Evolutionary conservation across 345 rosid genomes (phyloP), one percentile per base, ranked within the genome.

Genomic region (Pistacia vera): DNA sequence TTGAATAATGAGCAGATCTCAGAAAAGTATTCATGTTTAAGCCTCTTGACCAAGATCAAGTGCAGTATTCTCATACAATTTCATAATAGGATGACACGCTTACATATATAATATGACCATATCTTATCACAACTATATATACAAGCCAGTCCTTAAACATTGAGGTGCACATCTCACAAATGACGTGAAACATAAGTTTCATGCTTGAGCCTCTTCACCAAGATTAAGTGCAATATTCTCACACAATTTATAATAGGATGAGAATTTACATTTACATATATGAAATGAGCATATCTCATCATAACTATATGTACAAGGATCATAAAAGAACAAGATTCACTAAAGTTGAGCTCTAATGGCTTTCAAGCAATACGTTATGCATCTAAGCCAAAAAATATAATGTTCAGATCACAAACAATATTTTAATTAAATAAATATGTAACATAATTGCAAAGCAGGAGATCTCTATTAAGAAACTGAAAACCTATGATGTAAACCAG

Each of bases 141-240:
- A 69, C 3, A 41, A 35, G 46, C 33, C 41, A 65, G 68, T 38
- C 41, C 41, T 38, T 38, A 38, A 38, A 38, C 7, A 38, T 38
- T 38, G 41, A 38, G 7, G 41, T 38, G 41, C 0, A 38, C 41
- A 38, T 38, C 5, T 38, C 41, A 38, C 41, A 4, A 38, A 38
- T 38, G 41, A 38, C 41, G 7, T 38, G 41, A 38, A 38, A 38
- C 41, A 38, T 4, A 38, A 38, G 4, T 58, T 58, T 8, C 25
- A 58, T 58, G 28, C 9, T 58, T 58, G 62, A 58, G 49, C 68
- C 51, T 63, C n/a, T 64, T 22, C 16, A 38, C 52, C 38, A 66
- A 66, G 70, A 46, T 11, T 48, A 66, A 22, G 70, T 20, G 56
- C 70, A 66, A 66, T 25, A 66, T 48, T 48, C 30, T 48, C 30